Percentiles rank a stretch among this genome's conserved stretches.
Evolutionary conservation across 2,329 filamentous ascomycete genomes (phyloP).

Genomic region (Grosmannia clavigera): DNA sequence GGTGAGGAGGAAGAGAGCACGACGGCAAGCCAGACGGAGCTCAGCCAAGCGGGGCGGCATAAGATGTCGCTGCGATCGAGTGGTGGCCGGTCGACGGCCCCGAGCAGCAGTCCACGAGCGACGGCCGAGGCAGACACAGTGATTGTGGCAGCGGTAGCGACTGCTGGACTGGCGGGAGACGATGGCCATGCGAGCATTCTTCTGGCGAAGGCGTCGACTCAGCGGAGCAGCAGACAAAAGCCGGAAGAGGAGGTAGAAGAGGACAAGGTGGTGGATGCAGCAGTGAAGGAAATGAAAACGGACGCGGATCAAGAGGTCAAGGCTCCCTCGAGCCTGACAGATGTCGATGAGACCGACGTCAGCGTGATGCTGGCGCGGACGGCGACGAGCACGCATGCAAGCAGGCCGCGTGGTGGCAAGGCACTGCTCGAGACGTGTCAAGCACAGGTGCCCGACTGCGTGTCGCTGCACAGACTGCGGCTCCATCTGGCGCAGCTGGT

Average conservation of each 20-base stretch:
- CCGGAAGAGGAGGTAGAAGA: too few relatives aligned
- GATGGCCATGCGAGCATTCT: not conserved
- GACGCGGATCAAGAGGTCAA: not conserved
- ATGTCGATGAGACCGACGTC: constrained; percentile 8
- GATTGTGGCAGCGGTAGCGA: not conserved
- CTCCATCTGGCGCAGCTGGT: constrained; percentile 33
- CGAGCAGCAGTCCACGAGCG: too few relatives aligned
- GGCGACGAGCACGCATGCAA: not conserved
- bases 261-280: too few relatives aligned
- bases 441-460: constrained; percentile 38
- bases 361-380: constrained; percentile 16
- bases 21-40: not conserved
- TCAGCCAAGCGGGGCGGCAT: not conserved
- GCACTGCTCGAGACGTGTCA: constrained; percentile 24
- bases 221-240: not conserved
- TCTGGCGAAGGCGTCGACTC: not conserved
- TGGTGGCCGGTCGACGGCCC: not conserved
- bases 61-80: constrained; percentile 11
- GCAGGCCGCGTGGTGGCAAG: not conserved
- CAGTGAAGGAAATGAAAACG: too few relatives aligned
- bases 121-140: not conserved
- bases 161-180: not conserved
- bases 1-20: not conserved
- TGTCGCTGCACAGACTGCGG: constrained; percentile 39
- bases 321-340: not conserved